Evolutionary conservation across 768 basidiomycete genomes (phyloP), one percentile per base, ranked within the genome.

Genomic region (Hydnum rufescens): DNA sequence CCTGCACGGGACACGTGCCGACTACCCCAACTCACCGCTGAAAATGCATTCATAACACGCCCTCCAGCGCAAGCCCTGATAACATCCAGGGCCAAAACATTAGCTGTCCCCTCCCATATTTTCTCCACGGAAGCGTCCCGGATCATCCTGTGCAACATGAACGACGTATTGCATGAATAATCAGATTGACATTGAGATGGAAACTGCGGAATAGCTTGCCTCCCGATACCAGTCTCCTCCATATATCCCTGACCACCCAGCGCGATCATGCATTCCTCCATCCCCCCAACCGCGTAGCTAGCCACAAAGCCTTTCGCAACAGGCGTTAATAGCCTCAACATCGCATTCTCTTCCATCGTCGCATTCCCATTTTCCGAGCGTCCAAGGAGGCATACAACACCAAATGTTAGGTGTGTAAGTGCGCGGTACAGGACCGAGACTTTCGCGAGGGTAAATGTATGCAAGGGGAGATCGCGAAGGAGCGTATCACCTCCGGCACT

Each of bases 191-290:
- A 23, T 5, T 18, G n/a, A n/a, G n/a, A n/a, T 4, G 34, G 8
- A 18, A 46, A 25, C 39, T 3, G 32, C 5, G 25, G 5, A 25
- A 23, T 31, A 39, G 2, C 56, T 32, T 31, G n/a, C 67, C 75
- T 67, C 5, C 76, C 80, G 47, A 86, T 74, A 1, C 74, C 76
- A 53, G 75, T 82, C 63, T 87, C 84, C 58, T 82, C 79, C 82
- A 86, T 86, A 59, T 85, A 87, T 0, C 84, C 84, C 47, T 78
- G 76, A 1, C 82, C 82, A 23, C 84, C 84, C 2, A 85, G 65
- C 3, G 75, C 68, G 29, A 75, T 67, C 81, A 86, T 85, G 31
- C 78, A 73, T 57, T 83, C 78, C 55, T 81, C 78, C 68, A 85
- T 77, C 2, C 74, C 78, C 0, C 69, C 60, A 51, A 70, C 71